A percentile compares a stretch with the other conserved stretches of the same genome.
phyloP scores from a whole-genome alignment of 2,329 filamentous ascomycete species.

The Fusarium hostae region DNA sequence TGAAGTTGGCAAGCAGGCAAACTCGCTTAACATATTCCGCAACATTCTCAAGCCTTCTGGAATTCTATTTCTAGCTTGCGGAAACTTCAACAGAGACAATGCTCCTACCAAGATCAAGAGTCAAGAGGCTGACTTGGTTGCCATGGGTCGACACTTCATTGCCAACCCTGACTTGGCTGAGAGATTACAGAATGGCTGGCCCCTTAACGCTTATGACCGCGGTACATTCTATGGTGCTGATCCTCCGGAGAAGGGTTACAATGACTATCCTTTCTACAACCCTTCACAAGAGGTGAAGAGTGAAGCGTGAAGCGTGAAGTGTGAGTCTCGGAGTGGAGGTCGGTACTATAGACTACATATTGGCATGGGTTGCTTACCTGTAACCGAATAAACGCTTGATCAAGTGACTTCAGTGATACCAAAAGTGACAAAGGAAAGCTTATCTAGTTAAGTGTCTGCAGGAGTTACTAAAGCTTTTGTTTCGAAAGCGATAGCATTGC shows the following conservation, averaged over 20 bases:
- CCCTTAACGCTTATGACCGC: conserved; percentile 52
- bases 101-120: conserved; percentile 50
- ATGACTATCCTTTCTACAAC: conserved; percentile 41
- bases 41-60: conserved; percentile 52
- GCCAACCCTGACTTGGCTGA: conserved; percentile 52
- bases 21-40: conserved; percentile 55
- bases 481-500: no score
- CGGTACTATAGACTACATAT: background rate
- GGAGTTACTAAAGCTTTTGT: no score
- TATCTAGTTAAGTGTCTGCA: background rate
- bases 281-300: background rate
- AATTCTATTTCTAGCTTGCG: conserved; percentile 61
- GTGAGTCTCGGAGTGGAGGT: background rate
- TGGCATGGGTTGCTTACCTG: background rate
- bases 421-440: background rate
- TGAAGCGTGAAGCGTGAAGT: background rate
- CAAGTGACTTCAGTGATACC: rapidly evolving
- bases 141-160: conserved; percentile 49
- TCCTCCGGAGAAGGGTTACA: conserved; percentile 42
- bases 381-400: rapidly evolving
- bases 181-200: conserved; percentile 50
- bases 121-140: conserved; percentile 40
- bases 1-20: conserved; percentile 23
- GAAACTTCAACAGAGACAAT: conserved; percentile 50
- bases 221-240: conserved; percentile 52